These are phyloP conservation scores for Venturia carpophila DNA, from an alignment of 2,329 filamentous ascomycete genomes.

Conservation along the genomic window DNA sequence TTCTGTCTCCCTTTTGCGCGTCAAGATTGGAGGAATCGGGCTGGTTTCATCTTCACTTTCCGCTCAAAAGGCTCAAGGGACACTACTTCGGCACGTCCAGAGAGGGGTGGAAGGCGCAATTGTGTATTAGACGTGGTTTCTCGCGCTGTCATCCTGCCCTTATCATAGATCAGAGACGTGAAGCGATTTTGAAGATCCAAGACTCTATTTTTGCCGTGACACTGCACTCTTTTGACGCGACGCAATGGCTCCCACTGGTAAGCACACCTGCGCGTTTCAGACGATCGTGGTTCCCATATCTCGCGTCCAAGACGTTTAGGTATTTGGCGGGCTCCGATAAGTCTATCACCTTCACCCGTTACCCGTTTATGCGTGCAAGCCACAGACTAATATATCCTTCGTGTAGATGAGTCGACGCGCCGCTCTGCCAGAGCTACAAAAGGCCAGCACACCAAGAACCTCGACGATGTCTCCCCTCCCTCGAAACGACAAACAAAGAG, in stretches of 20 bases:
- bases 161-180: slow-evolving; percentile 13
- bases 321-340: not conserved
- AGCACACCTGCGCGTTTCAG: slow-evolving; percentile 12
- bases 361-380: slow-evolving; percentile 2
- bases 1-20: slow-evolving; percentile 1
- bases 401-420: slow-evolving; percentile 64
- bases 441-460: slow-evolving; percentile 84
- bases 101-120: slow-evolving; percentile 10
- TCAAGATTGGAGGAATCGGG: not conserved
- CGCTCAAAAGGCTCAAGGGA: not conserved
- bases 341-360: slow-evolving; percentile 14
- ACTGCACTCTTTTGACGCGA: slow-evolving; percentile 11
- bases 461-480: slow-evolving; percentile 46
- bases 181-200: slow-evolving; percentile 12
- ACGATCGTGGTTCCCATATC: not conserved
- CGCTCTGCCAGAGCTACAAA: slow-evolving; percentile 95
- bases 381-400: slow-evolving; percentile 25
- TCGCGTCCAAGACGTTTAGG: slow-evolving; percentile 1
- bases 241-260: slow-evolving; percentile 10
- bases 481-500: slow-evolving; percentile 41
- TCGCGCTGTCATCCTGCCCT: slow-evolving; percentile 2
- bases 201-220: slow-evolving; percentile 9
- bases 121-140: slow-evolving; percentile 9
- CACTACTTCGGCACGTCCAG: not conserved
- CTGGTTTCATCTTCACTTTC: slow-evolving; percentile 12